A percentile compares a stretch with the other conserved stretches of the same genome.
These are phyloP conservation scores for Haplosporangium gracile DNA, from an alignment of 192 early-diverging fungal genomes.

Conservation along the genomic window DNA sequence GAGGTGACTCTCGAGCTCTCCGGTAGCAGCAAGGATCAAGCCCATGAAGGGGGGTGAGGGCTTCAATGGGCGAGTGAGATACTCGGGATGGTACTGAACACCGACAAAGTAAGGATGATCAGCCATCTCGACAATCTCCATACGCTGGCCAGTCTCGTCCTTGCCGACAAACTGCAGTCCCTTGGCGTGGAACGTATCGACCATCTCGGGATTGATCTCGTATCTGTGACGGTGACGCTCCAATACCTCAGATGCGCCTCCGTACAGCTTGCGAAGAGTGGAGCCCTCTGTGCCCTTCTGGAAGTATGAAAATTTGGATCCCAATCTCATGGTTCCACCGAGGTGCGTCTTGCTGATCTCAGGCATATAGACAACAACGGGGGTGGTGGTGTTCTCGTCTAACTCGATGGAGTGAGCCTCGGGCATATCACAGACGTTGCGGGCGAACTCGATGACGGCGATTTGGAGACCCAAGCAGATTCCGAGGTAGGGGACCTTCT, in stretches of 20 bases:
- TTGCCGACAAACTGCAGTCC: constrained; percentile 93
- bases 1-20: constrained; percentile 50
- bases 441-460: constrained; percentile 97
- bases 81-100: constrained; percentile 98
- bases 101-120: constrained; percentile 96
- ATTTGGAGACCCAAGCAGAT: constrained; percentile 98
- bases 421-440: constrained; percentile 87
- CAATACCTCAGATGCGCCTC: constrained; percentile 67
- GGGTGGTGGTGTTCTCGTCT: constrained; percentile 74
- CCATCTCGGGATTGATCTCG: constrained; percentile 94
- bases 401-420: constrained; percentile 92
- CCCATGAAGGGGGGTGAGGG: constrained; percentile 95
- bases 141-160: constrained; percentile 96
- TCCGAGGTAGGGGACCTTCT: constrained; percentile 95
- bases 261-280: constrained; percentile 70
- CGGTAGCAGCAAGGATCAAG: constrained; percentile 88
- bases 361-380: constrained; percentile 97
- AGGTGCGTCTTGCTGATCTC: constrained; percentile 93
- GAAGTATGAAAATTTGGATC: constrained; percentile 86
- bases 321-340: constrained; percentile 98
- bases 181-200: constrained; percentile 78
- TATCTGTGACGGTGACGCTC: constrained; percentile 99
- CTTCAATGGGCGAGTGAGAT: constrained; percentile 92
- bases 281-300: constrained; percentile 74
- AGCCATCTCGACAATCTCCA: constrained; percentile 93